Base-by-base conservation (phyloP, 345 rosid species). In the Arabis alpina region DNA sequence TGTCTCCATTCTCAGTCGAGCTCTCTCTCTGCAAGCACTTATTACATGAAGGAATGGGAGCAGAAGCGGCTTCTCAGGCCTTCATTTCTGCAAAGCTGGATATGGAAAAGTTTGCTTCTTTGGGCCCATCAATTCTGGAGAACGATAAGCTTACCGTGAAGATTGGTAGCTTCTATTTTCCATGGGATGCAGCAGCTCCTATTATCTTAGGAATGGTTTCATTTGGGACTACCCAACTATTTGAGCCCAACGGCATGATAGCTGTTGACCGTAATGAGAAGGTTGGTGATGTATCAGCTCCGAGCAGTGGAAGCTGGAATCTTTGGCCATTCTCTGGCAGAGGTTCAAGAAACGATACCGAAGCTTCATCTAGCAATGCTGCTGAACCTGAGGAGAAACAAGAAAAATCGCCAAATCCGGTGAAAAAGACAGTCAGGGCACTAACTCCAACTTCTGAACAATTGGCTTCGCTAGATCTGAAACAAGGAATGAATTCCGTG, bases 401-500 rank as follows among this genome's bases (percentile, higher is more conserved):
- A 71, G 61, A 64, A 60, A 51, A 57, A 61, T 73, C 74, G 19
- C 71, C 85, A 49, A 79, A 71, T 62, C 64, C 70, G 32, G 76
- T 54, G 61, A 88, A 82, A 81, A 84, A 83, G 83, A 84, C 80
- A 58, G 76, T 78, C 54, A 82, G 77, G 84, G 85, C 73, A 45
- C 72, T 69, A 16, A 82, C 84, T 52, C 99, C 99, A 30, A 91
- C 96, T 64, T 94, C 99, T 23, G 88, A 94, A 70, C 89, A 91
- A 74, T 78, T 94, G 78, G 85, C 92, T 28, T 89, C 88, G 13
- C 77, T 94, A 78, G 80, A 91, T 78, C 80, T 94, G 73, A 86
- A 83, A 79, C 89, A 88, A 54, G 99, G 97, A 43, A 78, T 83
- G 71, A 94, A 94, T 80, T 50, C 73, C 7, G 80, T 94, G 64